Evolutionary conservation across 2,329 filamentous ascomycete species (phyloP).

Genomic region (Ceratocystiopsis minuta): DNA sequence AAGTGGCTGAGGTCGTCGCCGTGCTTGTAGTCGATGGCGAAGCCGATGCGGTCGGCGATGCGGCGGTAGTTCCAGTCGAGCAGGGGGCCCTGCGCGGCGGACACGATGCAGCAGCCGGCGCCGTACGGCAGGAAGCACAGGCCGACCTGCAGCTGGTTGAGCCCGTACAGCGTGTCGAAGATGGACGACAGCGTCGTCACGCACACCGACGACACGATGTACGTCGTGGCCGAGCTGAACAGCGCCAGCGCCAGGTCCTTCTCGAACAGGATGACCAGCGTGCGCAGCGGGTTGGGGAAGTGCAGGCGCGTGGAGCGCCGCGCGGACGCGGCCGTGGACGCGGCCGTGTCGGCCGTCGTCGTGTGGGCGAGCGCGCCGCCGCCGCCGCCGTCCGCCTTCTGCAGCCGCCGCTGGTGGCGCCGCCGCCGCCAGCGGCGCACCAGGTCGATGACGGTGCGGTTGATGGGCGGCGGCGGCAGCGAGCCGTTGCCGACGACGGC

Average conservation of each 20-base stretch:
- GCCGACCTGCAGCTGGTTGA: slow-evolving; percentile 31
- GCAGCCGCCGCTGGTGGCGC: not conserved
- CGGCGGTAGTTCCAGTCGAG: slow-evolving; percentile 54
- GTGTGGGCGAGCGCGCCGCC: not conserved
- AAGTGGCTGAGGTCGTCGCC: slow-evolving; percentile 32
- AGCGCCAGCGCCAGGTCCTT: slow-evolving; percentile 39
- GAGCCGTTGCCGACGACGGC: slow-evolving; percentile 47
- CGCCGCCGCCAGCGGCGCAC: slow-evolving; percentile 19
- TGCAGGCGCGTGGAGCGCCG: slow-evolving; percentile 20
- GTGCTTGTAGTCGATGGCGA: slow-evolving; percentile 41
- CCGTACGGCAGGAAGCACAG: slow-evolving; percentile 38
- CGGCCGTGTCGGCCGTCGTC: not conserved
- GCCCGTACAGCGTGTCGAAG: slow-evolving; percentile 32
- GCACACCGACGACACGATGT: slow-evolving; percentile 36
- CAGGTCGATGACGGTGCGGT: slow-evolving; percentile 36
- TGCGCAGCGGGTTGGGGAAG: slow-evolving; percentile 39
- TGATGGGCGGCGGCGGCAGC: slow-evolving; percentile 37
- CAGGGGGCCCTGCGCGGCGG: slow-evolving; percentile 36
- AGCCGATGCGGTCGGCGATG: slow-evolving; percentile 40
- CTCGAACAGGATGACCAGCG: slow-evolving; percentile 33
- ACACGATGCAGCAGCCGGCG: slow-evolving; percentile 28
- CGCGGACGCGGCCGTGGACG: slow-evolving; percentile 10
- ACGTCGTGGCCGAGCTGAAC: slow-evolving; percentile 34
- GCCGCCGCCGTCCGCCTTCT: not conserved
- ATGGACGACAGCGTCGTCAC: slow-evolving; percentile 34